Percentiles rank a stretch among this genome's conserved stretches.
Evolutionary conservation across 2,329 filamentous ascomycete species (phyloP).

Genomic region (Aspergillus sp.): DNA sequence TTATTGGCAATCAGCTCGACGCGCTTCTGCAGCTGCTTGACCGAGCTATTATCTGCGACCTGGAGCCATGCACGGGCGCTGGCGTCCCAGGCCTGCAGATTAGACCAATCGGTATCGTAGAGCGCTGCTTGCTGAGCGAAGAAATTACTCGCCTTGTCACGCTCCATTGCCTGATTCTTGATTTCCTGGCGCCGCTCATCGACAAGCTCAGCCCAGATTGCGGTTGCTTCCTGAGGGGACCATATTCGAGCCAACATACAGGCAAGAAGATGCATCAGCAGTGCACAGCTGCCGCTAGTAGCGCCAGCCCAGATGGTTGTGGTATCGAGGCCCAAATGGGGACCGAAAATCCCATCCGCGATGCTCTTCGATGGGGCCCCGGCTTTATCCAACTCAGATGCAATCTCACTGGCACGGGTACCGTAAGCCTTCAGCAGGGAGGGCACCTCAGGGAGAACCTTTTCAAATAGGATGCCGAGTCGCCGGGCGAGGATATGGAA

Average conservation of each 20-base stretch:
- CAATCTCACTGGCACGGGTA: conserved; percentile 11
- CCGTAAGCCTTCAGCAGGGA: conserved; percentile 29
- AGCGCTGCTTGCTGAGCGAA: conserved; percentile 2
- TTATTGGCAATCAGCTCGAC: conserved; percentile 11
- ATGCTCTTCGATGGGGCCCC: neutral
- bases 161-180: neutral
- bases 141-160: neutral
- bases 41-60: conserved; percentile 7
- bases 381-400: neutral
- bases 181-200: neutral
- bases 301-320: conserved; percentile 13
- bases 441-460: conserved; percentile 31
- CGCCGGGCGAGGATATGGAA: conserved; percentile 39
- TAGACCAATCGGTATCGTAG: conserved; percentile 1
- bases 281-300: neutral
- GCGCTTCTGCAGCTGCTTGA: conserved; percentile 1
- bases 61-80: conserved; percentile 10
- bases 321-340: conserved; percentile 7
- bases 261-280: conserved; percentile 11
- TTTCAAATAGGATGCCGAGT: conserved; percentile 43
- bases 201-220: conserved; percentile 9
- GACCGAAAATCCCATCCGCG: conserved; percentile 7
- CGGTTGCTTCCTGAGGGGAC: conserved; percentile 8
- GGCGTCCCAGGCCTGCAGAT: conserved; percentile 9
- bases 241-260: conserved; percentile 13